Percentiles rank a stretch among this genome's conserved stretches.
These are phyloP conservation scores for Yueomyces sinensis DNA, from an alignment of 805 yeast species.

Conservation along the genomic window DNA sequence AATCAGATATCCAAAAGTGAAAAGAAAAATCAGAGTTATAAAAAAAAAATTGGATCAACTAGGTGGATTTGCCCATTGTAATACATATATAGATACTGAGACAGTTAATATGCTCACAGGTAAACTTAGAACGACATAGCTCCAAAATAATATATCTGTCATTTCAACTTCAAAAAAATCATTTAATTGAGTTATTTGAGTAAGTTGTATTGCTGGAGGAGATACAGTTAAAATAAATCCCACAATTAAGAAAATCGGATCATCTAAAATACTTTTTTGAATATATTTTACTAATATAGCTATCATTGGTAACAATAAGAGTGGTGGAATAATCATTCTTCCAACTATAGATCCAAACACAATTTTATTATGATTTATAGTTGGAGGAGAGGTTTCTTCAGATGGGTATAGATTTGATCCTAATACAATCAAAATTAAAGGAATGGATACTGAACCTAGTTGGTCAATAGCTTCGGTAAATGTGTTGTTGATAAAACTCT, in stretches of 20 bases:
- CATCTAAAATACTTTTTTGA: constrained; percentile 57
- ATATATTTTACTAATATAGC: constrained; percentile 50
- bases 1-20: no score
- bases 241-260: constrained; percentile 68
- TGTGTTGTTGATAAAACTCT: constrained; percentile 55
- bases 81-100: constrained; percentile 42
- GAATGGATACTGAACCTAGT: constrained; percentile 65
- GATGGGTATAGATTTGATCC: constrained; percentile 72
- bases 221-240: constrained; percentile 63
- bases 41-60: no score
- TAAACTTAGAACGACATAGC: constrained; percentile 60
- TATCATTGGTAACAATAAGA: constrained; percentile 53
- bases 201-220: constrained; percentile 75
- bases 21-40: no score
- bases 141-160: constrained; percentile 76
- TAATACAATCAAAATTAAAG: constrained; percentile 58
- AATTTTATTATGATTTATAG: constrained; percentile 47
- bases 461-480: constrained; percentile 49
- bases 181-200: constrained; percentile 70
- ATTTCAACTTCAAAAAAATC: constrained; percentile 66
- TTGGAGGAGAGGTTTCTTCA: constrained; percentile 45
- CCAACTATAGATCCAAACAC: constrained; percentile 59
- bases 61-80: constrained; percentile 27
- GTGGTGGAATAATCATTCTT: constrained; percentile 66
- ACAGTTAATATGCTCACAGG: constrained; percentile 68